Evolutionary conservation across 2,329 filamentous ascomycete species (phyloP).

Genomic region (Helotiales sp.): DNA sequence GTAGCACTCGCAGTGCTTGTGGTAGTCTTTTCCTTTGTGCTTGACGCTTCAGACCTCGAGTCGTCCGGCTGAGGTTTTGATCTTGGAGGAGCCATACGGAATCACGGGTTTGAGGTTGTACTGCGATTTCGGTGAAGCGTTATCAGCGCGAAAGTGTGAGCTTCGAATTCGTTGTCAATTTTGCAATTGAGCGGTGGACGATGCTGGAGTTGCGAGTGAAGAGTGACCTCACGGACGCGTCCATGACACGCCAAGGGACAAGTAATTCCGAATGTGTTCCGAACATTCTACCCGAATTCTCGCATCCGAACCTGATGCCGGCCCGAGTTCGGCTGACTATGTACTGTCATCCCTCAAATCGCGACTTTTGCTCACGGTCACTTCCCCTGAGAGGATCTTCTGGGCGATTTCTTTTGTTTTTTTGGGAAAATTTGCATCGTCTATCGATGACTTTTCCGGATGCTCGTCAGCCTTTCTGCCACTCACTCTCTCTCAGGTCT

Average conservation of each 20-base stretch:
- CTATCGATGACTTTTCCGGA: not conserved
- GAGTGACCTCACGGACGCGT: not conserved
- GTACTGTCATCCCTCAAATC: not conserved
- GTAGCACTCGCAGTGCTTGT: conserved; percentile 26
- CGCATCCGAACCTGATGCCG: not conserved
- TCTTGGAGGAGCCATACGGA: conserved; percentile 41
- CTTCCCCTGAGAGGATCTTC: not conserved
- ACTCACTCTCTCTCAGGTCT: too few relatives aligned
- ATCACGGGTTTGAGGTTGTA: not conserved
- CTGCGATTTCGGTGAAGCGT: not conserved
- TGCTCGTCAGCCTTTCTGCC: not conserved
- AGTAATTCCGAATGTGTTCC: not conserved
- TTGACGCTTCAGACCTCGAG: conserved; percentile 45
- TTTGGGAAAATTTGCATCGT: conserved; percentile 1
- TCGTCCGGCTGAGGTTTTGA: conserved; percentile 42
- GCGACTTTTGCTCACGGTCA: not conserved
- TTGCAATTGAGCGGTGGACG: not conserved
- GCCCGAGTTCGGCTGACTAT: too few relatives aligned
- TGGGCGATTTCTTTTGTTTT: not conserved
- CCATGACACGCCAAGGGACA: not conserved
- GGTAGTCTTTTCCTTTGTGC: conserved; percentile 43
- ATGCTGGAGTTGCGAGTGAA: not conserved
- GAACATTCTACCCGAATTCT: too few relatives aligned
- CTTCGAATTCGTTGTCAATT: not conserved
- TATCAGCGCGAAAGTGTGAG: not conserved